Evolutionary conservation across 306 rosid genomes (phyloP).

Genomic region (Dalbergia cochinchinensis): DNA sequence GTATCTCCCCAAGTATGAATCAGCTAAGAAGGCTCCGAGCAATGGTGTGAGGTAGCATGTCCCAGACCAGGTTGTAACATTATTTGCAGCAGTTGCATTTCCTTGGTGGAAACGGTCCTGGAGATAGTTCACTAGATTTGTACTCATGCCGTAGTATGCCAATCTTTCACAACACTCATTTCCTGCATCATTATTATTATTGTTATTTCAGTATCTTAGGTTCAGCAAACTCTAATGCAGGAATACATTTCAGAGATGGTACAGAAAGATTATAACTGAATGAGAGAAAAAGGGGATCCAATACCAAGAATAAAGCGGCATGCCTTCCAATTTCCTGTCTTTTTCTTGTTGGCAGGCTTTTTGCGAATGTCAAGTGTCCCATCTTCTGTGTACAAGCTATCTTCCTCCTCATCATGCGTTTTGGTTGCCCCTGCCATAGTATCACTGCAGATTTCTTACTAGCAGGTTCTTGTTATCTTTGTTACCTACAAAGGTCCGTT

Average conservation of each 20-base stretch:
- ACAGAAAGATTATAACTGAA: background rate
- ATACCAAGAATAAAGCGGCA: constrained; percentile 81
- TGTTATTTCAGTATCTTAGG: constrained; percentile 1
- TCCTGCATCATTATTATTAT: constrained; percentile 47
- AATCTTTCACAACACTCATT: constrained; percentile 87
- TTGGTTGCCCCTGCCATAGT: constrained; percentile 53
- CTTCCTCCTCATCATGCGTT: constrained; percentile 55
- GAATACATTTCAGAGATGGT: background rate
- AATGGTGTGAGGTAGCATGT: constrained; percentile 86
- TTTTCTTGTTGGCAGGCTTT: constrained; percentile 70
- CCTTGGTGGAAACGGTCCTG: constrained; percentile 60
- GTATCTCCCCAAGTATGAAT: constrained; percentile 86
- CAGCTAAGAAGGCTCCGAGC: constrained; percentile 89
- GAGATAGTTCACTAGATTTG: constrained; percentile 88
- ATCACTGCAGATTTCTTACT: background rate
- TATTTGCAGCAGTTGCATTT: constrained; percentile 70
- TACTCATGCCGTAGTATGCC: constrained; percentile 91
- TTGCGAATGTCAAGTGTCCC: constrained; percentile 65
- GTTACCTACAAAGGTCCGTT: constrained; percentile 5
- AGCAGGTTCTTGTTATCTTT: constrained; percentile 11
- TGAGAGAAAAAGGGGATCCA: background rate
- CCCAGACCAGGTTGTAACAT: constrained; percentile 75
- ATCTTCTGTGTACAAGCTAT: constrained; percentile 63
- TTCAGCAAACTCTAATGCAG: background rate
- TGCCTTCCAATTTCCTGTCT: constrained; percentile 82